These are phyloP conservation scores for Phytophthora colocasiae DNA, from an alignment of 352 stramenopile species.

Conservation along the genomic window DNA sequence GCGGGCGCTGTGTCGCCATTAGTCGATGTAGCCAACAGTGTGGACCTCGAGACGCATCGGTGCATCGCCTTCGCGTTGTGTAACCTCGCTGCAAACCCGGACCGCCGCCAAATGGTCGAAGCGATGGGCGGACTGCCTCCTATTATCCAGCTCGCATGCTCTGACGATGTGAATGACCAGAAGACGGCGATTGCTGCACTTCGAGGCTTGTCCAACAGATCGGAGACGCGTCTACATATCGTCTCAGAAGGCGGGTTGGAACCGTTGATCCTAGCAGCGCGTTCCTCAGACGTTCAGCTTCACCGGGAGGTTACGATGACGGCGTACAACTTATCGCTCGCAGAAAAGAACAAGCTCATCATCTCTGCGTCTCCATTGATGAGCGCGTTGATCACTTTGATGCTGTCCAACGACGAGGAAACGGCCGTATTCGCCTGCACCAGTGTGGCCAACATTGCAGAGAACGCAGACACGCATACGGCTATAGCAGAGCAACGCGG, in stretches of 20 bases:
- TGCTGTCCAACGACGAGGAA: conserved; percentile 77
- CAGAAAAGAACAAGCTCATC: conserved; percentile 95
- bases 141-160: conserved; percentile 96
- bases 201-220: conserved; percentile 85
- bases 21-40: conserved; percentile 92
- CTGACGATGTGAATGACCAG: conserved; percentile 89
- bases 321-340: conserved; percentile 92
- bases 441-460: conserved; percentile 93
- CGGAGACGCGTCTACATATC: conserved; percentile 87
- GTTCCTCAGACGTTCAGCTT: conserved; percentile 74
- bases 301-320: conserved; percentile 92
- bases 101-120: conserved; percentile 92
- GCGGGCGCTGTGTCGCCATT: conserved; percentile 91
- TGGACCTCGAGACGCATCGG: conserved; percentile 95
- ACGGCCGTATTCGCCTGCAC: conserved; percentile 79
- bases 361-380: conserved; percentile 88
- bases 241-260: conserved; percentile 92
- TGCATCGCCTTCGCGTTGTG: conserved; percentile 97
- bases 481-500: conserved; percentile 80
- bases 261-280: conserved; percentile 84
- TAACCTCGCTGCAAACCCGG: conserved; percentile 93
- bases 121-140: conserved; percentile 92
- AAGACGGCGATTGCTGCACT: conserved; percentile 93
- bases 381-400: conserved; percentile 85
- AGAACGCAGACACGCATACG: conserved; percentile 91